These are phyloP conservation scores for Pseudogymnoascus sp. DNA, from an alignment of 2,329 filamentous ascomycete genomes.

Conservation along the genomic window DNA sequence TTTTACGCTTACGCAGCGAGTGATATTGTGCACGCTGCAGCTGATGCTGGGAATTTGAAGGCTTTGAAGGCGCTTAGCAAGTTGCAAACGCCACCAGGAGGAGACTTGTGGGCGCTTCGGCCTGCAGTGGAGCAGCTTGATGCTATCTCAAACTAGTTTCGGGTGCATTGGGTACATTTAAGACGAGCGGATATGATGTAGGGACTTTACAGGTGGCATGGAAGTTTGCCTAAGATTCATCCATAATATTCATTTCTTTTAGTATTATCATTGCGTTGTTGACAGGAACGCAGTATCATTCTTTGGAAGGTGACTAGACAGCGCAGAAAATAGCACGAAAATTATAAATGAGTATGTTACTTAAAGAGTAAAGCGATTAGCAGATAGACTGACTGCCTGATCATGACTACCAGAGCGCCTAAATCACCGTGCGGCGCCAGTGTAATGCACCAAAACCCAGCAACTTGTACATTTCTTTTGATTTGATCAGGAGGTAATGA, in stretches of 20 bases:
- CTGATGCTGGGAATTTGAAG: slow-evolving; percentile 17
- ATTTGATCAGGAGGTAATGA: neutral
- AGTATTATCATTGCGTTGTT: neutral
- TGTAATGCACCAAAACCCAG: neutral
- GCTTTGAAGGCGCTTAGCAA: slow-evolving; percentile 14
- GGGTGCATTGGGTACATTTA: neutral
- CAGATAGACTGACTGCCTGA: neutral
- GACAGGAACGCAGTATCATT: neutral
- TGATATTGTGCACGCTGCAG: slow-evolving; percentile 22
- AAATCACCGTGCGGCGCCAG: neutral
- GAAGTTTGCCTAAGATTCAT: neutral
- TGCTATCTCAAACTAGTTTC: neutral
- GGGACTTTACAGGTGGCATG: neutral
- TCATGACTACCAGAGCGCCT: neutral
- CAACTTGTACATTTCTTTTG: neutral
- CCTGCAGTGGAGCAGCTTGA: slow-evolving; percentile 25
- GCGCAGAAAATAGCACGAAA: neutral
- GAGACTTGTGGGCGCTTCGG: slow-evolving; percentile 21
- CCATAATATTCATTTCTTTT: neutral
- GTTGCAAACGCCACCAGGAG: slow-evolving; percentile 19
- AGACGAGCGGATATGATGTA: neutral
- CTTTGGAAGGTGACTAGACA: neutral
- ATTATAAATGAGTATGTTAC: neutral
- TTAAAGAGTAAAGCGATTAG: too few relatives aligned
- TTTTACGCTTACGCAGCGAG: slow-evolving; percentile 22